Evolutionary conservation across 1,284 basidiomycete genomes (phyloP).

Genomic region (Pholiota adiposa): DNA sequence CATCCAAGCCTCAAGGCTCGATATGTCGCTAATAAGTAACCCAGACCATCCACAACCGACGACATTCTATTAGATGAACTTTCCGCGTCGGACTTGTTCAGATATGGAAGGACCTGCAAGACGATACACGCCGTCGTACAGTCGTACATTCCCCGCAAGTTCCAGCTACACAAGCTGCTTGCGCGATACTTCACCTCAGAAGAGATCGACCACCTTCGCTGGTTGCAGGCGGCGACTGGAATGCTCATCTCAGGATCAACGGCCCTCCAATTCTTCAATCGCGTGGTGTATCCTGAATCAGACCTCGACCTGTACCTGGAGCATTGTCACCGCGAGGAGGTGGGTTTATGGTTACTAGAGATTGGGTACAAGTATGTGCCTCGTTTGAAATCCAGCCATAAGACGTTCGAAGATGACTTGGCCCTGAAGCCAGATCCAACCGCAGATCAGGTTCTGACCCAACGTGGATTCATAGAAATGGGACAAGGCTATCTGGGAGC

Average conservation of each 20-base stretch:
- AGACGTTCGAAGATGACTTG: not conserved
- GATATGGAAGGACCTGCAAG: not conserved
- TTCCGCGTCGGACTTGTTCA: not conserved
- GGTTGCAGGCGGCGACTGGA: conserved; percentile 45
- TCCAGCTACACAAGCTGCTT: conserved; percentile 18
- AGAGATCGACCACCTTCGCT: conserved; percentile 38
- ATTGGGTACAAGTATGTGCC: conserved; percentile 35
- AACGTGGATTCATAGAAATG: not conserved
- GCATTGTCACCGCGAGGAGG: conserved; percentile 25
- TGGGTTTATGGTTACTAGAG: conserved; percentile 33
- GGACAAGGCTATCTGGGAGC: conserved; percentile 13
- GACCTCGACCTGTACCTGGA: conserved; percentile 54
- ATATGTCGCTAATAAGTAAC: no score
- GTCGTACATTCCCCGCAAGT: not conserved
- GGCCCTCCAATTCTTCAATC: conserved; percentile 53
- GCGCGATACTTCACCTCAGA: conserved; percentile 21
- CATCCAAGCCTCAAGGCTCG: no score
- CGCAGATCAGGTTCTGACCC: not conserved
- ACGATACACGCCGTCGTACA: not conserved
- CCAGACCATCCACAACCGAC: not conserved
- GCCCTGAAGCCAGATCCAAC: not conserved
- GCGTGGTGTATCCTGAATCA: conserved; percentile 44
- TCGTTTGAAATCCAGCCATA: not conserved
- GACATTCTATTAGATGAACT: not conserved
- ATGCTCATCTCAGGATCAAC: conserved; percentile 53